These are phyloP conservation scores for Hypholoma sublateritium DNA, from an alignment of 768 basidiomycete species.

Conservation along the genomic window DNA sequence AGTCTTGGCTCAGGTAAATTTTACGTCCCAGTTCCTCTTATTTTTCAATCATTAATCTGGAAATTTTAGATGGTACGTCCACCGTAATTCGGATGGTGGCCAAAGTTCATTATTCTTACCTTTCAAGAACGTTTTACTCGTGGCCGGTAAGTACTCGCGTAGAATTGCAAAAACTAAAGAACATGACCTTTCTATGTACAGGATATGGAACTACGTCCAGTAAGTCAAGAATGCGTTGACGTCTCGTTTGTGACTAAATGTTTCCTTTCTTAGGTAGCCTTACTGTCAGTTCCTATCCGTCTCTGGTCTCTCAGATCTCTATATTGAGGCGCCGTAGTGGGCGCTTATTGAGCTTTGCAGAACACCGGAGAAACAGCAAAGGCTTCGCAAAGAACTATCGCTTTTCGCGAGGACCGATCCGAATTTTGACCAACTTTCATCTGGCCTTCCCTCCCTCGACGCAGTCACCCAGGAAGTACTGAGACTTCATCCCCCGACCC, in stretches of 20 bases:
- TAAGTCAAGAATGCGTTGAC: constrained; percentile 18
- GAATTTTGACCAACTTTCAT: constrained; percentile 52
- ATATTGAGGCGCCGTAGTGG: constrained; percentile 36
- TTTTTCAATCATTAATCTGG: neutral
- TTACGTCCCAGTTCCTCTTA: neutral
- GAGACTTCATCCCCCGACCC: constrained; percentile 37
- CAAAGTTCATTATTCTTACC: neutral
- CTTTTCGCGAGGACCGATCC: constrained; percentile 44
- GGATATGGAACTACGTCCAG: constrained; percentile 59
- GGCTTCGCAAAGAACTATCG: constrained; percentile 49
- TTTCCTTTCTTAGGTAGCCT: constrained; percentile 29
- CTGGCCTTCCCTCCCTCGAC: constrained; percentile 54
- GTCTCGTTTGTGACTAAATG: neutral
- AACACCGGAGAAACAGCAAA: constrained; percentile 43
- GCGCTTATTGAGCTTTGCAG: constrained; percentile 55
- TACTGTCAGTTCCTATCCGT: constrained; percentile 24
- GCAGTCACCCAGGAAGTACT: constrained; percentile 43
- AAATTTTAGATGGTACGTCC: constrained; percentile 15
- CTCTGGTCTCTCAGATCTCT: too few relatives aligned
- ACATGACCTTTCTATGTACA: constrained; percentile 9
- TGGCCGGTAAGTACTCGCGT: constrained; percentile 29
- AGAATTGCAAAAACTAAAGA: neutral
- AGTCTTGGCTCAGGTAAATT: constrained; percentile 33
- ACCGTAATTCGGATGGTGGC: neutral
- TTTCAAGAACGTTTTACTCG: constrained; percentile 32